Evolutionary conservation across 257 asterid genomes (phyloP), one percentile per base, ranked within the genome.

Genomic region (Capsicum baccatum): DNA sequence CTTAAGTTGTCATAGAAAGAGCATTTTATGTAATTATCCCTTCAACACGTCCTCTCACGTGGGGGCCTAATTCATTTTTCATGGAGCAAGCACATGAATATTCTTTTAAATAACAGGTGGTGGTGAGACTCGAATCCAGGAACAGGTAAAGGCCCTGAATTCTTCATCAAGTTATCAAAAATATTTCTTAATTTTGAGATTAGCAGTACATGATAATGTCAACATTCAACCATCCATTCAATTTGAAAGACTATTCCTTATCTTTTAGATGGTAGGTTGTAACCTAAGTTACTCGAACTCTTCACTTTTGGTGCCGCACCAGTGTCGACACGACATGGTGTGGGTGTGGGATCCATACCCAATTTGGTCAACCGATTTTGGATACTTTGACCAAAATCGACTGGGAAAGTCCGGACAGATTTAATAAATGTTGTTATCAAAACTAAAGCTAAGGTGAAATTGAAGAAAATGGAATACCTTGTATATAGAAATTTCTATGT

Each of bases 191-290:
- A 19, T 6, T 48, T 74, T 44, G 5, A 12, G 11, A 73, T 48
- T 19, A 11, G 60, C 6, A 73, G 80, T 73, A 55, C 17, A 48
- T 52, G 42, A 64, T 64, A 26, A 64, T 64, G 42, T 64, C 71
- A 66, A 12, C 19, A 74, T 50, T 52, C 21, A 74, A 6, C 48
- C 60, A 19, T 52, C 44, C 21, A 74, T 21, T 21, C 44, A 48
- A 73, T 73, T 71, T 17, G 58, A 71, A 13, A 73, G 42, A 11
- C 79, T 73, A n/a, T 47, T 21, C 80, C 58, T 73, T 42, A 26
- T 48, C n/a, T 52, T 21, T 48, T 48, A 12, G 19, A 74, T 21
- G 47, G 81, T 74, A 73, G 60, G 60, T 19, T 21, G 60, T 50
- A 73, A 50, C 62, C 33, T 26, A 26, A 26, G 33, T 26, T 0